These are phyloP conservation scores for Anthracocystis panici-leucophaei DNA, from an alignment of 1,284 basidiomycete species.

Conservation along the genomic window DNA sequence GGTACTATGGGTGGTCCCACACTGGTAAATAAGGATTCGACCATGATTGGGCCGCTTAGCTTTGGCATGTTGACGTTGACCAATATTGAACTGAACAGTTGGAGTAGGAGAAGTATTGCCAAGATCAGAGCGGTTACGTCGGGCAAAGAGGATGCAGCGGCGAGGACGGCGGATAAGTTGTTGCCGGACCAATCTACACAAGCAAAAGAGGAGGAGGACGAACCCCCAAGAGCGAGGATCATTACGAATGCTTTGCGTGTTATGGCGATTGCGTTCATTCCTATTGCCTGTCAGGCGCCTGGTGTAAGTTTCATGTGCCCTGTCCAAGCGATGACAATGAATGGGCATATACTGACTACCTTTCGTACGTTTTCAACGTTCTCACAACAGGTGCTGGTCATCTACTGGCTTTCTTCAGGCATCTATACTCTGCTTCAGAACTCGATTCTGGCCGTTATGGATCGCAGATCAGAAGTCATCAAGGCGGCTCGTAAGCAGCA, in stretches of 20 bases:
- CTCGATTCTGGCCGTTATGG: conserved; percentile 74
- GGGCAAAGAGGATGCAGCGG: conserved; percentile 24
- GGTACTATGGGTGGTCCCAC: conserved; percentile 62
- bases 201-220: conserved; percentile 35
- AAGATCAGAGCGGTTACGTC: conserved; percentile 29
- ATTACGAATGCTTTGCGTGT: conserved; percentile 77
- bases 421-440: conserved; percentile 83
- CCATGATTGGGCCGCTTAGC: conserved; percentile 60
- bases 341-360: neutral
- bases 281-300: conserved; percentile 81
- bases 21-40: conserved; percentile 58
- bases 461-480: conserved; percentile 49
- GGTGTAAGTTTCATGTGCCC: conserved; percentile 74
- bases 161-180: conserved; percentile 34
- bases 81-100: conserved; percentile 62
- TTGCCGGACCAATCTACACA: neutral
- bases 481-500: conserved; percentile 32
- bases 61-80: conserved; percentile 62
- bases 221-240: conserved; percentile 70
- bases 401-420: conserved; percentile 88
- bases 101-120: conserved; percentile 48
- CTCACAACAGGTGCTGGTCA: conserved; percentile 76
- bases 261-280: conserved; percentile 79
- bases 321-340: too few species aligned
- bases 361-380: neutral